Percentiles rank a stretch among this genome's conserved stretches.
Evolutionary conservation across 23 red algal genomes (phyloP).

Genomic region (Pyropia haitanensis): DNA sequence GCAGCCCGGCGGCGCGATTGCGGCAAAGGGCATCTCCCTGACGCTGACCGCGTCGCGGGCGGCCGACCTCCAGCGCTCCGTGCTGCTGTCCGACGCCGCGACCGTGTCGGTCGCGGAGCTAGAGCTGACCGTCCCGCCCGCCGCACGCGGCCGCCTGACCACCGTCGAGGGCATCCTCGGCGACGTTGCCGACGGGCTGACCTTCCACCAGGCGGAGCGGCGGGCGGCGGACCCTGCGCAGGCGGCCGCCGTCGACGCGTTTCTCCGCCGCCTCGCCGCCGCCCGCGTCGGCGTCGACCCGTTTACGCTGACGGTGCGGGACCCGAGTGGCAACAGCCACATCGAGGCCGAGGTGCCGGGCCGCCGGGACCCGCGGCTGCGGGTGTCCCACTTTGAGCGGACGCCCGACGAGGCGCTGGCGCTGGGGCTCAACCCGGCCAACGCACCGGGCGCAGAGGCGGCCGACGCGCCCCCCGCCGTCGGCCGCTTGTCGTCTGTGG

Average conservation of each 20-base stretch:
- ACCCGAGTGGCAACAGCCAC: constrained; percentile 18
- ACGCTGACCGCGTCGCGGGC: not conserved
- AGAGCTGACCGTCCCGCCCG: constrained; percentile 19
- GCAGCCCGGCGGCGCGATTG: constrained; percentile 4
- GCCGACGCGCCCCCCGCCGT: too few species aligned
- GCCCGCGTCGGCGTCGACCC: not conserved
- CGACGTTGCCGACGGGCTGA: constrained; percentile 17
- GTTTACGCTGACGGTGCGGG: constrained; percentile 16
- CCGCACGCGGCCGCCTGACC: constrained; percentile 20
- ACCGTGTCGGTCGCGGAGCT: constrained; percentile 20
- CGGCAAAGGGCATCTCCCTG: not conserved
- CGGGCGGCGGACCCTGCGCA: not conserved
- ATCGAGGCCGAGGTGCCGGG: constrained; percentile 5
- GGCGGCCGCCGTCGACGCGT: not conserved
- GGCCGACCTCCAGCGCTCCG: constrained; percentile 17
- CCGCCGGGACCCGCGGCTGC: not conserved
- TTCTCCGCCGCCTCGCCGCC: constrained; percentile 4
- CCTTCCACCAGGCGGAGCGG: constrained; percentile 1
- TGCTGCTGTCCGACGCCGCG: constrained; percentile 40
- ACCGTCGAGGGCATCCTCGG: constrained; percentile 34
- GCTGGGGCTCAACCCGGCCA: too few species aligned
- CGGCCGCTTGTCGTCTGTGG: too few species aligned
- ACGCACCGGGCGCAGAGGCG: too few species aligned
- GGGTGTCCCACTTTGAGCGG: not conserved
- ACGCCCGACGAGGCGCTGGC: not conserved